These are phyloP conservation scores for Ceriops decandra DNA, from an alignment of 345 rosid genomes.

Conservation along the genomic window DNA sequence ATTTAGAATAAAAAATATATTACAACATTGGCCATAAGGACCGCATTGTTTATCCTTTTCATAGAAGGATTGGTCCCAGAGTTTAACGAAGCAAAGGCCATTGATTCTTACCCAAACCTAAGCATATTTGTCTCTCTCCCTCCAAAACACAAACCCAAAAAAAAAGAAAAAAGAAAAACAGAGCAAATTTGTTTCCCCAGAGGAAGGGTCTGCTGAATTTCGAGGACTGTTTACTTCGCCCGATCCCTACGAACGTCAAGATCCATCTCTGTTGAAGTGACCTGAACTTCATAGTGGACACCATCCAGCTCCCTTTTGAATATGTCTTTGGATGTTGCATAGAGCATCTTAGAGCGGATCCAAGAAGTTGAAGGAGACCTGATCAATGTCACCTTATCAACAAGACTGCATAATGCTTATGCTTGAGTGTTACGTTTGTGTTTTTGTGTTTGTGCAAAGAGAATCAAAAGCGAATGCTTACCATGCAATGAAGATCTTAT, in stretches of 20 bases:
- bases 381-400: constrained; percentile 10
- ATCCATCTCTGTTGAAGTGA: constrained; percentile 78
- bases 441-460: background rate
- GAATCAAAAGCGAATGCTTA: constrained; percentile 22
- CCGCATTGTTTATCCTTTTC: constrained; percentile 4
- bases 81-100: background rate
- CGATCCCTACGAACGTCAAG: constrained; percentile 61
- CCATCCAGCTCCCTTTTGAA: constrained; percentile 73
- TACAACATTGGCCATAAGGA: no score
- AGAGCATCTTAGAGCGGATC: constrained; percentile 70
- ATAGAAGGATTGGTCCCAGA: background rate
- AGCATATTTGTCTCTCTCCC: background rate
- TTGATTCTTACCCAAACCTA: background rate
- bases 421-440: background rate
- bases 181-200: background rate
- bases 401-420: background rate
- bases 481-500: constrained; percentile 81
- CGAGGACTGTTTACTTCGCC: constrained; percentile 37
- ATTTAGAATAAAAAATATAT: no score
- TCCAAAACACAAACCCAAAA: no score
- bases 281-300: constrained; percentile 78
- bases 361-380: constrained; percentile 74
- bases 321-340: constrained; percentile 66
- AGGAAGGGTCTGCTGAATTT: background rate
- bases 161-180: no score